Base-by-base conservation (phyloP, 73 alveolate species). In the Symbiodinium natans region DNA sequence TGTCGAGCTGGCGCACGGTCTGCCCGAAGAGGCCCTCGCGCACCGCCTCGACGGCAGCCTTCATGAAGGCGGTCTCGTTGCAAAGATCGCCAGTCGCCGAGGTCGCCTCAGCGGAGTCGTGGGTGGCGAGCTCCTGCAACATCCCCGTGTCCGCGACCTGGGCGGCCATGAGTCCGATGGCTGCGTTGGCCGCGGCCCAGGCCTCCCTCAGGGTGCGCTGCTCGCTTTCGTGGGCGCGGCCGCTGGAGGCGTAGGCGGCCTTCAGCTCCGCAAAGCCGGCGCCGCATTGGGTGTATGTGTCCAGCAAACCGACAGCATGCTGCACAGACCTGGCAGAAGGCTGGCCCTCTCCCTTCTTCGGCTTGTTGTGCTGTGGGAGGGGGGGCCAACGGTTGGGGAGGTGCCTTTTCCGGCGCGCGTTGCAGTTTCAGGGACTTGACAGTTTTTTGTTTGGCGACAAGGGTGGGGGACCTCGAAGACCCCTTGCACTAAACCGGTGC, bases 21-120 rank as follows among this genome's bases (percentile, higher is more conserved):
- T 83, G 92, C 59, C 92, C 92, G 31, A 42, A 83, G 48, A 83
- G 33, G 15, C 92, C 92, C 41, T 83, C n/a, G 43, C 46, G 31
- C 92, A 83, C 11, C 25, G 92, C 92, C 9, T 3, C 92, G 3
- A 27, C 34, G 29, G 75, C 75, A 3, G 92, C 92, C 9, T 25
- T 75, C 34, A 17, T 31, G 29, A 54, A 39, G 29, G 71, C 38
- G 11, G 63, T 40, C 71, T 17, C 52, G 73, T 41, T 38, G 41
- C 29, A 23, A 25, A 43, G 19, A 13, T 46, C 25, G 4, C 25
- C 59, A 19, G 59, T 13, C 59, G 9, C 59, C 59, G 9, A 19
- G n/a, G 75, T n/a, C 7, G 74, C 75, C 19, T 4, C 74, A 0
- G 8, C 19, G 8, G 42, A 5, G 75, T 83, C 92, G 75, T 83